Evolutionary conservation across 2,329 filamentous ascomycete genomes (phyloP).

Genomic region (Sporothrix luriei): DNA sequence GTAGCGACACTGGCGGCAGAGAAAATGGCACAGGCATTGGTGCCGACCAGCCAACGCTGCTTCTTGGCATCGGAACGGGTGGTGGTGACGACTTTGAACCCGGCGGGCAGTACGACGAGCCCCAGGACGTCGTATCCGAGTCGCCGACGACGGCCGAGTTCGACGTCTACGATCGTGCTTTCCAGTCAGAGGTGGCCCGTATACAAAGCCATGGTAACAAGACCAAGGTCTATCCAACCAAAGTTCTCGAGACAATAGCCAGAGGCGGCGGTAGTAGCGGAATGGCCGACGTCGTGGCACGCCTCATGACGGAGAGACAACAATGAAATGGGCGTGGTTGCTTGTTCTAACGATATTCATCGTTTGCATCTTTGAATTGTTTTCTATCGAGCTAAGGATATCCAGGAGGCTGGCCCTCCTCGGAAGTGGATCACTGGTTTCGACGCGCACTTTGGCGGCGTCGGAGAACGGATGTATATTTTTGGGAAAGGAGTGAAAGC

Average conservation of each 20-base stretch:
- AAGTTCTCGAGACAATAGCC: constrained; percentile 41
- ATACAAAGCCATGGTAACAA: constrained; percentile 56
- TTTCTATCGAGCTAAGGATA: background rate
- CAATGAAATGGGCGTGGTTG: background rate
- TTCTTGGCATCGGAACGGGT: constrained; percentile 76
- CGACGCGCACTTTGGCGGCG: background rate
- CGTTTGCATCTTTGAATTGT: background rate
- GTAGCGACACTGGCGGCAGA: constrained; percentile 42
- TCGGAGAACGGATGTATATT: background rate
- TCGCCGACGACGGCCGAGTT: constrained; percentile 83
- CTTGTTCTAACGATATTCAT: no score
- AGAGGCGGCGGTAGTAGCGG: background rate
- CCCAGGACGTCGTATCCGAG: constrained; percentile 66
- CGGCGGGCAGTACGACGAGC: constrained; percentile 44
- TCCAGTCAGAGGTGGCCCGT: constrained; percentile 76
- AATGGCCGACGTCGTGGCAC: constrained; percentile 20
- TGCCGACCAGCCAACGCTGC: constrained; percentile 63
- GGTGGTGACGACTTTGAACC: constrained; percentile 51
- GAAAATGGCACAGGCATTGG: constrained; percentile 67
- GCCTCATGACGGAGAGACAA: background rate
- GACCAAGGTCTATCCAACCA: constrained; percentile 52
- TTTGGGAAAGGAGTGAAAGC: background rate
- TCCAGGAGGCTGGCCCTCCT: constrained; percentile 4
- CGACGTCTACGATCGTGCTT: constrained; percentile 86
- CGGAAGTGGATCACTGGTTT: background rate